Conservation (phyloP, 495 filamentous ascomycete genomes). For the Clohesyomyces aquaticus region DNA sequence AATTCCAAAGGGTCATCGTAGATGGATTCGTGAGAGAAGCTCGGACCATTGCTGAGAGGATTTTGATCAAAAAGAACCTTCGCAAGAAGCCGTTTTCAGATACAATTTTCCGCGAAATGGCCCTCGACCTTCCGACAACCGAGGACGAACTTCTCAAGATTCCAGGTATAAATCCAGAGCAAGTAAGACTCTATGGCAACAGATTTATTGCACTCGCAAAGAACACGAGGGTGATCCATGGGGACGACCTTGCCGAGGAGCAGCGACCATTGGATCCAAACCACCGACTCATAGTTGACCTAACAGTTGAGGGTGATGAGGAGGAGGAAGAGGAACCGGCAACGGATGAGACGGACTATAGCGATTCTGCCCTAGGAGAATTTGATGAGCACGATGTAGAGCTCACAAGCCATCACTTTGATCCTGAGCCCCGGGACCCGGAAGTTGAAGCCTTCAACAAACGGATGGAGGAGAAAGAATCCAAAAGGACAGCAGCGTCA, state of each 20-base stretch:
- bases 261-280: constrained; percentile 50
- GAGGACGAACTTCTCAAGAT: constrained; percentile 66
- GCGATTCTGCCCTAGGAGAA: neutral
- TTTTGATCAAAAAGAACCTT: constrained; percentile 65
- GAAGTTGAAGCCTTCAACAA: constrained; percentile 31
- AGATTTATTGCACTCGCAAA: constrained; percentile 68
- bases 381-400: constrained; percentile 32
- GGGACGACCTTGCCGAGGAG: constrained; percentile 41
- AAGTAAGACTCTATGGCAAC: constrained; percentile 69
- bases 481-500: constrained; percentile 3
- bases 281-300: constrained; percentile 68
- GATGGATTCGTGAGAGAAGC: constrained; percentile 68
- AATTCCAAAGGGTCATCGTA: constrained; percentile 66
- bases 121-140: constrained; percentile 69
- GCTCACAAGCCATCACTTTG: constrained; percentile 24
- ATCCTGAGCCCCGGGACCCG: constrained; percentile 12
- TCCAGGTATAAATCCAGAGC: constrained; percentile 68
- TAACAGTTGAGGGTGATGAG: constrained; percentile 63
- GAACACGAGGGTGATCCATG: constrained; percentile 59
- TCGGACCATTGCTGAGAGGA: constrained; percentile 63
- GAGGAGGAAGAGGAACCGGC: constrained; percentile 43
- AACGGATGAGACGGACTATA: constrained; percentile 14
- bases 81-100: constrained; percentile 76
- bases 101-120: constrained; percentile 79
- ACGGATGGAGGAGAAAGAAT: constrained; percentile 12